phyloP scores from a whole-genome alignment of 768 basidiomycete genomes.

The Xerocomellus amylosporus region DNA sequence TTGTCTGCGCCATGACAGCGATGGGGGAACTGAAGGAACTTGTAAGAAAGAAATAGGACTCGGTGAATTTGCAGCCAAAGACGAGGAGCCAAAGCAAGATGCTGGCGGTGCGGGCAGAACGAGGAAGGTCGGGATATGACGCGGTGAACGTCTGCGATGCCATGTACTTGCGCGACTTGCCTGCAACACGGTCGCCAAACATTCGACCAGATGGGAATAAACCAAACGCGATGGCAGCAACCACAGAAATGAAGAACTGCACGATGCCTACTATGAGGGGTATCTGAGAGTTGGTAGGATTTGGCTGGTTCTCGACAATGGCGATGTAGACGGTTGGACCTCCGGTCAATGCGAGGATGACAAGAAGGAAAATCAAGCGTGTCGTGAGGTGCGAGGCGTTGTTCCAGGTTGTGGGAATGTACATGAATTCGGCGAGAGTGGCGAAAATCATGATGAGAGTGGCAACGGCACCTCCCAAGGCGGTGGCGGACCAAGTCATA shows the following conservation, averaged over 20 bases:
- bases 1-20: conserved; percentile 94
- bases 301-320: conserved; percentile 65
- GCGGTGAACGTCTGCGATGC: conserved; percentile 99
- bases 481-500: conserved; percentile 94
- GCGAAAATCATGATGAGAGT: conserved; percentile 92
- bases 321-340: conserved; percentile 95
- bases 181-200: conserved; percentile 98
- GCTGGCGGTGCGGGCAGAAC: conserved; percentile 75
- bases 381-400: conserved; percentile 96
- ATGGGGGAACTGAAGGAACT: conserved; percentile 96
- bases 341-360: conserved; percentile 88
- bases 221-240: conserved; percentile 79
- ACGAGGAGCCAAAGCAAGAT: conserved; percentile 87
- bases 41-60: conserved; percentile 98
- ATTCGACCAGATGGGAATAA: conserved; percentile 94
- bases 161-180: conserved; percentile 97
- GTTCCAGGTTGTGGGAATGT: conserved; percentile 98
- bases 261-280: conserved; percentile 91
- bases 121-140: conserved; percentile 80
- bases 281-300: conserved; percentile 51
- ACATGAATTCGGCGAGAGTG: conserved; percentile 91
- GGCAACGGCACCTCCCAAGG: conserved; percentile 93
- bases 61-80: conserved; percentile 94
- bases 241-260: conserved; percentile 89
- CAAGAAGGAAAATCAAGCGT: conserved; percentile 85